Percentiles rank a stretch among this genome's conserved stretches.
Evolutionary conservation across 139 green algal genomes (phyloP).

Genomic region (Bryopsis sp.): DNA sequence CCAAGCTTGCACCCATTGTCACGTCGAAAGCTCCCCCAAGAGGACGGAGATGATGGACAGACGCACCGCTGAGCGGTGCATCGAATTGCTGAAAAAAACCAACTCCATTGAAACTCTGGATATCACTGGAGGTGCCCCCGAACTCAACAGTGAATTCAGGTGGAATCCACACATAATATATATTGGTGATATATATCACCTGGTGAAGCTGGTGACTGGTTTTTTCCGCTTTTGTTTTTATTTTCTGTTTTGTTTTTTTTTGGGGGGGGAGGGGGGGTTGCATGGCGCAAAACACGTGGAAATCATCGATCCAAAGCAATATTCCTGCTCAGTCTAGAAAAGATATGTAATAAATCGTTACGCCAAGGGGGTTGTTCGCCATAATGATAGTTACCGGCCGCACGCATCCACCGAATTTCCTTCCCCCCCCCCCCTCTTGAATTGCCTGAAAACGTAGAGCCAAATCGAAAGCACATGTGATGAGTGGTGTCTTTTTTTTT

Average conservation of each 20-base stretch:
- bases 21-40: constrained; percentile 87
- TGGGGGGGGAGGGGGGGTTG: too few relatives aligned
- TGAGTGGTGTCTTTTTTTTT: too few relatives aligned
- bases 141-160: constrained; percentile 81
- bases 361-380: too few relatives aligned
- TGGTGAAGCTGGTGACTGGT: too few relatives aligned
- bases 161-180: constrained; percentile 15
- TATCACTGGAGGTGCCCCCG: constrained; percentile 89
- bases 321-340: too few relatives aligned
- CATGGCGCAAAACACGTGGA: too few relatives aligned
- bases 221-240: not conserved
- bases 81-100: constrained; percentile 51
- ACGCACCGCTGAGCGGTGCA: constrained; percentile 50
- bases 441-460: not conserved
- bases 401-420: not conserved
- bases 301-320: too few relatives aligned
- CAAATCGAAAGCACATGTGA: not conserved
- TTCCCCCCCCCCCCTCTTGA: too few relatives aligned
- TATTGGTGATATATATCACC: not conserved
- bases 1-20: constrained; percentile 93
- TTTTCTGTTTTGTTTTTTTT: too few relatives aligned
- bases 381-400: too few relatives aligned
- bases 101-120: constrained; percentile 57
- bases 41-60: constrained; percentile 69
- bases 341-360: too few relatives aligned